phyloP scores from a whole-genome alignment of 73 alveolate species.

The Breviolum minutum region DNA sequence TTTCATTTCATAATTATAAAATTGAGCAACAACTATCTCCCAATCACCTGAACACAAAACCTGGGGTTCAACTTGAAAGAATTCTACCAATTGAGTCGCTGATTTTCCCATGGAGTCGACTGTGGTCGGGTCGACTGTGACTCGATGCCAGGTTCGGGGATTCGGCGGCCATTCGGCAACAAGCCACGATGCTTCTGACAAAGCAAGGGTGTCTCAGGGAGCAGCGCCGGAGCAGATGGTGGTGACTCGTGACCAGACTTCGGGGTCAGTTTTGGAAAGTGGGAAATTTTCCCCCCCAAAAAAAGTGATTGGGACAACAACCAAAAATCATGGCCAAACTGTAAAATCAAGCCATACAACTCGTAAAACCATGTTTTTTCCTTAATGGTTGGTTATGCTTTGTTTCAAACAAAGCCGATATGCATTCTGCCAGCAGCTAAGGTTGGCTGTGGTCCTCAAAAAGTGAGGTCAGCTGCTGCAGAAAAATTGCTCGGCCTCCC shows the following conservation, averaged over 20 bases:
- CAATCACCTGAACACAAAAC: too few species aligned
- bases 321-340: background rate
- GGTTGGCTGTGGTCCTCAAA: slow-evolving; percentile 80
- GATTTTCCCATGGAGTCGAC: too few species aligned
- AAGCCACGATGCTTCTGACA: slow-evolving; percentile 83
- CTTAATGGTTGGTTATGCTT: too few species aligned
- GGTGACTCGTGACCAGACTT: background rate
- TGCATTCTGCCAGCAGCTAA: background rate
- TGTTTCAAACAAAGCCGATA: too few species aligned
- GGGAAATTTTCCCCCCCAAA: background rate
- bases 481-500: too few species aligned
- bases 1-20: background rate
- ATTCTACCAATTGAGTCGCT: too few species aligned
- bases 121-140: too few species aligned
- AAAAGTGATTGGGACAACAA: background rate
- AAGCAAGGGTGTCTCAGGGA: background rate
- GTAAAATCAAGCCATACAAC: too few species aligned
- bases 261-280: background rate
- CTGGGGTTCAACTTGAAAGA: too few species aligned
- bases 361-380: too few species aligned
- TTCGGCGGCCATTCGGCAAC: slow-evolving; percentile 82
- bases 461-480: background rate
- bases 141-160: slow-evolving; percentile 83
- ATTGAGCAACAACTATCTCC: too few species aligned
- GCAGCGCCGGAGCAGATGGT: too few species aligned